A percentile compares a stretch with the other conserved stretches of the same genome.
These are phyloP conservation scores for Phaffomyces opuntiae DNA, from an alignment of 805 yeast genomes.

Conservation along the genomic window DNA sequence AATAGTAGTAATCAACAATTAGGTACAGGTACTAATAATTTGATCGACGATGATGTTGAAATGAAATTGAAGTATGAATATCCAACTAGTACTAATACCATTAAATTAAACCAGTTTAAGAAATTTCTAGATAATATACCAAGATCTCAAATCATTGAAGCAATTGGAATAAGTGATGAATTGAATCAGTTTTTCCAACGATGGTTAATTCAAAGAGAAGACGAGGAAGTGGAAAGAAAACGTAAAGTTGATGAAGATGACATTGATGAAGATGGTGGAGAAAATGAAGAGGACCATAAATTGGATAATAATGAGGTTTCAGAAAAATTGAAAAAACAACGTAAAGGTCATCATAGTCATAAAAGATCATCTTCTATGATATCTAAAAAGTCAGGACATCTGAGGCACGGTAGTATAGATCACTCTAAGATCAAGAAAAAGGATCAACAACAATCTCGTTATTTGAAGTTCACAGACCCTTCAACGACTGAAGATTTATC, in stretches of 20 bases:
- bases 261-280: neutral
- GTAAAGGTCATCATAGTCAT: neutral
- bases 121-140: slow-evolving; percentile 11
- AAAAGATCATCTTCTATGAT: neutral
- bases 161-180: slow-evolving; percentile 1
- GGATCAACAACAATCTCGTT: neutral
- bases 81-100: neutral
- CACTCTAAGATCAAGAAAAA: neutral
- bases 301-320: too few relatives aligned
- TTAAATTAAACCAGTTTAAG: slow-evolving; percentile 1
- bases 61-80: slow-evolving; percentile 3
- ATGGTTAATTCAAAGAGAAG: slow-evolving; percentile 7
- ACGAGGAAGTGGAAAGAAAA: neutral
- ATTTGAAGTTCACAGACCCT: neutral
- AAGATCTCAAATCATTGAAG: slow-evolving; percentile 3
- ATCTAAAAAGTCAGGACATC: neutral
- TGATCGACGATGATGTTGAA: neutral
- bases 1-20: neutral
- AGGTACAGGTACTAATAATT: too few relatives aligned
- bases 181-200: slow-evolving; percentile 7
- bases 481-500: neutral
- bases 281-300: neutral
- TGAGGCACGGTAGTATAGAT: neutral
- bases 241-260: neutral
- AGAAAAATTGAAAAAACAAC: neutral